A percentile compares a stretch with the other conserved stretches of the same genome.
phyloP scores from a whole-genome alignment of 371 early-diverging fungal species.

The Mucor sp. region DNA sequence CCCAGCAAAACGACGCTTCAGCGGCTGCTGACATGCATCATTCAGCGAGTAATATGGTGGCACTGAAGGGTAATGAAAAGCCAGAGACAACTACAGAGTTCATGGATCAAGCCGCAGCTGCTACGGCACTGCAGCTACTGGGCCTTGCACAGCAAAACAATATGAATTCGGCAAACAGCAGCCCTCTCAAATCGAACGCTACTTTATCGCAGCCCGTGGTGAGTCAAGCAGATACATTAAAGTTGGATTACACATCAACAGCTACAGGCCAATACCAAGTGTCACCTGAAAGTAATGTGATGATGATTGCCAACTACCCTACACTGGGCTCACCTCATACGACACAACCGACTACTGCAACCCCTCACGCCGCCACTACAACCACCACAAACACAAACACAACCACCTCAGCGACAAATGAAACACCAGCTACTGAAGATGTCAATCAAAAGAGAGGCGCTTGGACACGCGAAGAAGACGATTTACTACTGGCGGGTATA shows the following conservation, averaged over 20 bases:
- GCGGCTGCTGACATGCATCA: not conserved
- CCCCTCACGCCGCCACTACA: not conserved
- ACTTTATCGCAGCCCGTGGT: not conserved
- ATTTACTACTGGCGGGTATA: slow-evolving; percentile 41
- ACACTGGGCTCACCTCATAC: not conserved
- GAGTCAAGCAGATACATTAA: not conserved
- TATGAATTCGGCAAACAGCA: not conserved
- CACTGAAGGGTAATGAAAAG: slow-evolving; percentile 3
- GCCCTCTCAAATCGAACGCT: not conserved
- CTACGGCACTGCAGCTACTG: slow-evolving; percentile 25
- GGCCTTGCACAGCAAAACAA: slow-evolving; percentile 21
- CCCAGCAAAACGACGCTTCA: not conserved
- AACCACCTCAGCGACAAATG: not conserved
- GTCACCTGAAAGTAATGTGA: slow-evolving; percentile 8
- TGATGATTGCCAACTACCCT: slow-evolving; percentile 16
- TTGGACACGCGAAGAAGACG: slow-evolving; percentile 53
- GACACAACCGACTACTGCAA: not conserved
- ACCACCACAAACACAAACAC: not conserved
- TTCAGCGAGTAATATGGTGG: slow-evolving; percentile 1
- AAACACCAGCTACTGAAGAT: slow-evolving; percentile 14
- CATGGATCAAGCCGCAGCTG: slow-evolving; percentile 35
- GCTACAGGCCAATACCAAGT: not conserved
- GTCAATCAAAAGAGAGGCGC: slow-evolving; percentile 34
- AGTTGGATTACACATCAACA: not conserved
- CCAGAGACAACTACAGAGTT: slow-evolving; percentile 9